Evolutionary conservation across 179 eudicot species (phyloP).

Genomic region (Kewa caespitosa): DNA sequence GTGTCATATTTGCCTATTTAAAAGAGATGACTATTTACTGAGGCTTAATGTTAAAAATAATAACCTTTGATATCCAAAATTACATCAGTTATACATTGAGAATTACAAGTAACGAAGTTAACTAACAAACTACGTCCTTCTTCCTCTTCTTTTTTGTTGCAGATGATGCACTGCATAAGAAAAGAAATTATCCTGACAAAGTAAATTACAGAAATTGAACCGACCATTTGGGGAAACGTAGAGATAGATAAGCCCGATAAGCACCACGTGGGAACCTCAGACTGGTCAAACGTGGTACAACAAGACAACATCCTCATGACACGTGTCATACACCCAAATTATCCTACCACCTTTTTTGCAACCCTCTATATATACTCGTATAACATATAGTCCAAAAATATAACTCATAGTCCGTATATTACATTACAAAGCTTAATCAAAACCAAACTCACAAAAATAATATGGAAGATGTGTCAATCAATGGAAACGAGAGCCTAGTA

Average conservation of each 20-base stretch:
- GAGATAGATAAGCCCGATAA: not conserved
- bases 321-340: slow-evolving; percentile 20
- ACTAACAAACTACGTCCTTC: too few species aligned
- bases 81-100: too few species aligned
- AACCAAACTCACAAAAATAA: not conserved
- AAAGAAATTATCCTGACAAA: not conserved
- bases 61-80: too few species aligned
- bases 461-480: slow-evolving; percentile 30
- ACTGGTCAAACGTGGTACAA: slow-evolving; percentile 14
- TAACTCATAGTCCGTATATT: too few species aligned
- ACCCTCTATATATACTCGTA: not conserved
- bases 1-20: too few species aligned
- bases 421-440: not conserved
- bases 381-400: not conserved
- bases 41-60: too few species aligned
- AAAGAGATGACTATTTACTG: not conserved
- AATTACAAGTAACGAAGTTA: too few species aligned
- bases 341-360: not conserved
- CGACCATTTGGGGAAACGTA: slow-evolving; percentile 20
- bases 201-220: slow-evolving; percentile 8
- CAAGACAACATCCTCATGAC: slow-evolving; percentile 20
- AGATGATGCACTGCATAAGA: too few species aligned
- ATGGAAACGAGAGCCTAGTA: not conserved
- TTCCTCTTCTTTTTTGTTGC: not conserved
- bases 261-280: slow-evolving; percentile 15